A percentile compares a stretch with the other conserved stretches of the same genome.
Evolutionary conservation across 1,284 basidiomycete genomes (phyloP).

Genomic region (Erythrobasidium hasegawianum): DNA sequence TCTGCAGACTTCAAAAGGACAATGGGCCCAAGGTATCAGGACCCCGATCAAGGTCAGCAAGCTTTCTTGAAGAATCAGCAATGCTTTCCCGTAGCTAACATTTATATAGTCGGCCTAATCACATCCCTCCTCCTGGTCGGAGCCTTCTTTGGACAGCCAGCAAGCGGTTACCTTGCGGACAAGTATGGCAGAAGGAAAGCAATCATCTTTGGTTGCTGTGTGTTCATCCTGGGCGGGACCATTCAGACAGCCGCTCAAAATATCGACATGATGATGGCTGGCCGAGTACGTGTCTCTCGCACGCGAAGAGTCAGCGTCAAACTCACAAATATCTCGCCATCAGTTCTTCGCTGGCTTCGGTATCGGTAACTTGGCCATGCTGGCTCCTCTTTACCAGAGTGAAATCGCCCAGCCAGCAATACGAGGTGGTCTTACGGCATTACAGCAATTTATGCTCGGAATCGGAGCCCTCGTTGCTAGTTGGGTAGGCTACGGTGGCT

Average conservation of each 20-base stretch:
- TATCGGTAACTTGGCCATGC: constrained; percentile 58
- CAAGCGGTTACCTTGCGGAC: constrained; percentile 40
- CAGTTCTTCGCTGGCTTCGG: constrained; percentile 46
- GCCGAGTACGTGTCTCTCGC: constrained; percentile 47
- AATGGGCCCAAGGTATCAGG: background rate
- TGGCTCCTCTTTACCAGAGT: constrained; percentile 59
- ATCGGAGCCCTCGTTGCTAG: constrained; percentile 53
- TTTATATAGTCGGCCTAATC: no score
- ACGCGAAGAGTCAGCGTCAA: background rate
- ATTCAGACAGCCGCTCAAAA: constrained; percentile 57
- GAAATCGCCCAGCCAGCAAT: constrained; percentile 55
- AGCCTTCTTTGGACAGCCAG: constrained; percentile 5
- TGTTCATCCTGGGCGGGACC: constrained; percentile 24
- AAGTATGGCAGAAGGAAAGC: constrained; percentile 30
- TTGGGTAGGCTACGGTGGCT: constrained; percentile 49
- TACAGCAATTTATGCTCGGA: constrained; percentile 60
- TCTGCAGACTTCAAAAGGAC: background rate
- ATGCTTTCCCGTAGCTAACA: no score
- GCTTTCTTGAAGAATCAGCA: no score
- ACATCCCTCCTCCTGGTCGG: background rate
- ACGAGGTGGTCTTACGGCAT: constrained; percentile 60
- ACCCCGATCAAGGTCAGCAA: background rate
- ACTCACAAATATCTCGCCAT: background rate
- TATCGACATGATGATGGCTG: constrained; percentile 61
- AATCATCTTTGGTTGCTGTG: constrained; percentile 35